Percentiles rank a stretch among this genome's conserved stretches.
Evolutionary conservation across 805 yeast species (phyloP).

Genomic region (Zygoascus flipseniorum): DNA sequence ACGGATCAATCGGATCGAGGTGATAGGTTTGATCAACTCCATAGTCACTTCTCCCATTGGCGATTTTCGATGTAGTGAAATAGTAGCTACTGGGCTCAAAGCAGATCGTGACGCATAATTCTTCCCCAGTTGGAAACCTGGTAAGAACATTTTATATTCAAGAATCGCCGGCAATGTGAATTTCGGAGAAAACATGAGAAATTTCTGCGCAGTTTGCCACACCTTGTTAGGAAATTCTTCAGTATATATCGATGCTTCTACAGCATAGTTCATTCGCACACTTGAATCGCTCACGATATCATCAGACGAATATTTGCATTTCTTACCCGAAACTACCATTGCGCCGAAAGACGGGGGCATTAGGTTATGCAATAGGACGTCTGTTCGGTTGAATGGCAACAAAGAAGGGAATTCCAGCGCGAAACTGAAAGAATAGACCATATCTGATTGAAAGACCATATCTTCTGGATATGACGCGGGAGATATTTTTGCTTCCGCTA

Average conservation of each 20-base stretch:
- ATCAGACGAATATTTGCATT: neutral
- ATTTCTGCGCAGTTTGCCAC: neutral
- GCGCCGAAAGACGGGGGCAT: conserved; percentile 1
- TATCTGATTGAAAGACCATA: neutral
- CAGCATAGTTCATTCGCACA: neutral
- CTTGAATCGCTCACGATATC: neutral
- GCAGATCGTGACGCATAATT: neutral
- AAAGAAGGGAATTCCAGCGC: neutral
- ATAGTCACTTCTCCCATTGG: neutral
- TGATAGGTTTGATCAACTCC: neutral
- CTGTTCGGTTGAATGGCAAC: neutral
- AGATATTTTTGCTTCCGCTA: neutral
- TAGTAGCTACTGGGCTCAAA: neutral
- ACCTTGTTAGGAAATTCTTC: neutral
- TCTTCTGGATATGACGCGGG: neutral
- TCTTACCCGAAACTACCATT: neutral
- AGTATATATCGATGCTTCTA: neutral
- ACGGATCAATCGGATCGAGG: neutral
- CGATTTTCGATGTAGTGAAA: neutral
- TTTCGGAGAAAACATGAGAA: neutral
- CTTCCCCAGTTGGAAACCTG: neutral
- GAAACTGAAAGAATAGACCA: neutral
- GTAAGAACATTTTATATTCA: neutral
- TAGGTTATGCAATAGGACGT: neutral
- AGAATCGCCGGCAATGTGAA: neutral